Evolutionary conservation across 23 red algal species (phyloP), one percentile per base, ranked within the genome.

Genomic region (Gracilaria gracilis): DNA sequence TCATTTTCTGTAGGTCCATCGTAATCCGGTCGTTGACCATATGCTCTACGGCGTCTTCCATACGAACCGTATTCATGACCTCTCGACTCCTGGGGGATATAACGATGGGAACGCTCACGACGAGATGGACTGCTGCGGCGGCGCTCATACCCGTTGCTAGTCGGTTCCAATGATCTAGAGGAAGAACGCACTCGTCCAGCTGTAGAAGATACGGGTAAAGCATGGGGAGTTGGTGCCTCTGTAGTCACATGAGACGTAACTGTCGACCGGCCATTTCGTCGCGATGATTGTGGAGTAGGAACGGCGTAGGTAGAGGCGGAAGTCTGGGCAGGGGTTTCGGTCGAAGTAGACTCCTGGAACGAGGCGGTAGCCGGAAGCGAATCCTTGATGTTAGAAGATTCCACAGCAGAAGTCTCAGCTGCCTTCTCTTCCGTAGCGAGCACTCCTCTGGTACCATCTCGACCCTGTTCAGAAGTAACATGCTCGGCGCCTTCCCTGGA

Each of bases 1-100:
- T 90, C 87, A 49, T 90, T 90, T 34, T 79, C 87, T 9, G 55
- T 74, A 49, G 87, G 87, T 23, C 87, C 87, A 33, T 90, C 87
- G 42, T 80, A 90, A 61, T 87, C 84, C 2, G 39, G 19, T 49
- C 72, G 39, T 32, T 77, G n/a, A 9, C 17, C 72, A 31, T 77
- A 77, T 25, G 38, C 23, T 12, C 42, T 46, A 8, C 72, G 72
- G 38, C 72, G 72, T 27, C 72, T 50, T 77, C 46, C 72, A 27
- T 77, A 77, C 38, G 72, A 77, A 28, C 8, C 20, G 27, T 46
- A 50, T 27, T 77, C 72, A 77, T 51, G 72, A 31, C 7, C 25
- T 25, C 72, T 46, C 5, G 40, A 46, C 25, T 77, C 72, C 21
- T 77, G 72, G 7, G 72, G 20, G 31, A 9, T 8, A 25, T 77